These are phyloP conservation scores for Farysia itapuensis DNA, from an alignment of 1,284 basidiomycete species.

Conservation along the genomic window DNA sequence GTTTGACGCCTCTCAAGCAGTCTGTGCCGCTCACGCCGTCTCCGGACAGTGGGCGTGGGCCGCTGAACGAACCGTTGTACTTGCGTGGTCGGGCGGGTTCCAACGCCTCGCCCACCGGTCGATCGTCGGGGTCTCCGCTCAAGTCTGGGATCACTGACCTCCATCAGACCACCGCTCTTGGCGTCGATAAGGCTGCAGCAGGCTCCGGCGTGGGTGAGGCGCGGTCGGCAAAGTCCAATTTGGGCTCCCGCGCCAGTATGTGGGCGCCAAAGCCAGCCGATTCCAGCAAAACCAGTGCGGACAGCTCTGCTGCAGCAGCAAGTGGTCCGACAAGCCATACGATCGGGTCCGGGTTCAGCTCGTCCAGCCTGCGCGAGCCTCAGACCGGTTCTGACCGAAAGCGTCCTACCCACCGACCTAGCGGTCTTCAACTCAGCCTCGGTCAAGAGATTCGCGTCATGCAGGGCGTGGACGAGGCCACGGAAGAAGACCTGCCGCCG, in stretches of 20 bases:
- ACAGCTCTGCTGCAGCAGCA: background rate
- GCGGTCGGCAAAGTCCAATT: constrained; percentile 19
- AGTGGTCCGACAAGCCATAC: constrained; percentile 5
- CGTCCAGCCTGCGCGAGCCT: constrained; percentile 19
- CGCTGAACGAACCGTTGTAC: constrained; percentile 18
- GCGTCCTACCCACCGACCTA: constrained; percentile 28
- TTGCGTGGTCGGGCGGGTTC: constrained; percentile 16
- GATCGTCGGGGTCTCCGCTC: constrained; percentile 18
- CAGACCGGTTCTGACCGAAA: constrained; percentile 21
- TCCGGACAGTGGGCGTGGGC: constrained; percentile 14
- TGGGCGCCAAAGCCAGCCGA: constrained; percentile 31
- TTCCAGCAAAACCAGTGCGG: constrained; percentile 1
- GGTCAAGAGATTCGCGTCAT: constrained; percentile 39
- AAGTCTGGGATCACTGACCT: constrained; percentile 10
- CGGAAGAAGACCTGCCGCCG: constrained; percentile 19
- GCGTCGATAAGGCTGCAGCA: background rate
- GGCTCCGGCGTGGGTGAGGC: background rate
- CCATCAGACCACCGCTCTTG: constrained; percentile 7
- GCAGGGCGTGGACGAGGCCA: constrained; percentile 31
- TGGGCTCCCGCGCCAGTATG: constrained; percentile 31
- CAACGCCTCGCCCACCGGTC: constrained; percentile 8
- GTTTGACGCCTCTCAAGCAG: constrained; percentile 27
- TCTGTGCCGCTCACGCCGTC: constrained; percentile 21
- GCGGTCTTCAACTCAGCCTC: constrained; percentile 32
- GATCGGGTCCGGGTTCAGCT: constrained; percentile 10